Evolutionary conservation across 2,329 filamentous ascomycete species (phyloP).

Genomic region (Botrytis medusae): DNA sequence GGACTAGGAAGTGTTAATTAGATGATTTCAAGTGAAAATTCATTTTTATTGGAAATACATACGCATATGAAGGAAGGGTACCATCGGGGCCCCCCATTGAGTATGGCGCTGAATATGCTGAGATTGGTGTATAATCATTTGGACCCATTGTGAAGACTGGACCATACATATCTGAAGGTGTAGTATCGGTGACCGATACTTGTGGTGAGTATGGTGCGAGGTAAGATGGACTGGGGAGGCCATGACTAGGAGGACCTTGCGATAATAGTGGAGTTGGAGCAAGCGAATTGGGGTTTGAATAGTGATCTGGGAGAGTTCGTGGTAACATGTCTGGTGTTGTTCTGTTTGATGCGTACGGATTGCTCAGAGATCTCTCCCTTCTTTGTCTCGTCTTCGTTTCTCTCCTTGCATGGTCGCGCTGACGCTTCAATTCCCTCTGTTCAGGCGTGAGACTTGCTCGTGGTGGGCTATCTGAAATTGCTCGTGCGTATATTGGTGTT

Average conservation of each 20-base stretch:
- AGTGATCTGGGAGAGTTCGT: slow-evolving; percentile 35
- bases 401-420: slow-evolving; percentile 58
- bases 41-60: slow-evolving; percentile 17
- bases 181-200: slow-evolving; percentile 28
- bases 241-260: slow-evolving; percentile 32
- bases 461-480: slow-evolving; percentile 56
- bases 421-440: slow-evolving; percentile 61
- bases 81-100: slow-evolving; percentile 28
- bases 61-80: slow-evolving; percentile 35
- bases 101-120: slow-evolving; percentile 36
- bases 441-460: slow-evolving; percentile 55
- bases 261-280: slow-evolving; percentile 39
- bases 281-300: slow-evolving; percentile 33
- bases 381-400: slow-evolving; percentile 57
- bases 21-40: neutral
- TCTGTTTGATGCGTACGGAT: slow-evolving; percentile 37
- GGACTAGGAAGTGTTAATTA: slow-evolving; percentile 24
- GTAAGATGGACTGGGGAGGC: slow-evolving; percentile 35
- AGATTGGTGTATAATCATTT: slow-evolving; percentile 34
- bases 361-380: slow-evolving; percentile 43
- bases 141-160: slow-evolving; percentile 38
- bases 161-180: slow-evolving; percentile 37
- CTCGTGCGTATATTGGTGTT: slow-evolving; percentile 38
- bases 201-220: slow-evolving; percentile 37
- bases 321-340: slow-evolving; percentile 39